Evolutionary conservation across 768 basidiomycete species (phyloP).

Genomic region (Boletus eberwhitei): DNA sequence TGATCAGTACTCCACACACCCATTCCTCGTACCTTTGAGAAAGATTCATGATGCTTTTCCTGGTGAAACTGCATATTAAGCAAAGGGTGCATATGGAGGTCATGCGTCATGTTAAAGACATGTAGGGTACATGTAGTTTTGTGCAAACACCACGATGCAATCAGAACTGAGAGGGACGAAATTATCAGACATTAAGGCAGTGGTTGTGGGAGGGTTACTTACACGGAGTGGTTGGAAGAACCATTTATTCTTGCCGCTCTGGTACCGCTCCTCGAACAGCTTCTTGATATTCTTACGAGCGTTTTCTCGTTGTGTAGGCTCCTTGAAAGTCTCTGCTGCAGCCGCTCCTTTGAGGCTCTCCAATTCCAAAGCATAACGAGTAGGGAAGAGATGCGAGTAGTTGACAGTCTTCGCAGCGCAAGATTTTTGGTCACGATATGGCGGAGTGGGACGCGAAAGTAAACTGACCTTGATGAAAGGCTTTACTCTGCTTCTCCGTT

Average conservation of each 20-base stretch:
- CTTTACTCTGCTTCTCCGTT: slow-evolving; percentile 94
- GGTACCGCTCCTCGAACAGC: slow-evolving; percentile 92
- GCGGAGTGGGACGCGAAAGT: not conserved
- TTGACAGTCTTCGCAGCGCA: slow-evolving; percentile 66
- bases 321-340: slow-evolving; percentile 90
- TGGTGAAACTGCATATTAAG: not conserved
- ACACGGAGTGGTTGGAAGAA: slow-evolving; percentile 89
- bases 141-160: slow-evolving; percentile 17
- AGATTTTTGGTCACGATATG: not conserved
- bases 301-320: slow-evolving; percentile 91
- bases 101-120: slow-evolving; percentile 29
- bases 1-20: not conserved
- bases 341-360: slow-evolving; percentile 90
- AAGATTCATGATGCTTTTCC: not conserved
- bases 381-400: slow-evolving; percentile 99
- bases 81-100: slow-evolving; percentile 18
- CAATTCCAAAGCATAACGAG: slow-evolving; percentile 96
- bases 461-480: slow-evolving; percentile 94
- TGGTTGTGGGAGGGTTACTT: slow-evolving; percentile 23
- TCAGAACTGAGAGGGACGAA: slow-evolving; percentile 33
- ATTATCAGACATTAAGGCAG: slow-evolving; percentile 2
- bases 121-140: slow-evolving; percentile 41
- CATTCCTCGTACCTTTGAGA: not conserved
- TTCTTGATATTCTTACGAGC: slow-evolving; percentile 97
- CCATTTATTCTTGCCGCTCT: slow-evolving; percentile 94